These are phyloP conservation scores for Platanthera zijinensis DNA, from an alignment of 106 monocot genomes.

Conservation along the genomic window DNA sequence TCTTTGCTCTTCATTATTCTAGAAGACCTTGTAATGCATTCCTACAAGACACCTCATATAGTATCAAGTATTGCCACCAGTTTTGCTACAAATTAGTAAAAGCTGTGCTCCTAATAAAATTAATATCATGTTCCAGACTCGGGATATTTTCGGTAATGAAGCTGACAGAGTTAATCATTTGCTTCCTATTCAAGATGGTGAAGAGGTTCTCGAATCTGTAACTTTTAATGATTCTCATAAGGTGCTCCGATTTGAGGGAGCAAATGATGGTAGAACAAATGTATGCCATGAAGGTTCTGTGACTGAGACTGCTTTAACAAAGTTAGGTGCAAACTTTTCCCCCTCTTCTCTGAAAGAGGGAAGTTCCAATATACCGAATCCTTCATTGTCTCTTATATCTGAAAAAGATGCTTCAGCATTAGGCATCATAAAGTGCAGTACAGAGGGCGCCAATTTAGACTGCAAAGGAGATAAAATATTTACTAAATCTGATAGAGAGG, in stretches of 20 bases:
- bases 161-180: slow-evolving; percentile 6
- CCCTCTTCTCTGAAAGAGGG: background rate
- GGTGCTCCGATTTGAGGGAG: slow-evolving; percentile 10
- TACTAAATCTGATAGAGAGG: slow-evolving; percentile 4
- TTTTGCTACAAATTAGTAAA: background rate
- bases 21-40: background rate
- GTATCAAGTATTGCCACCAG: background rate
- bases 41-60: background rate
- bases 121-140: background rate
- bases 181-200: slow-evolving; percentile 13
- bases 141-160: background rate
- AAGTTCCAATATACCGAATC: background rate
- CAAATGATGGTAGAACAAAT: slow-evolving; percentile 5
- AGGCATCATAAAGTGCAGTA: background rate
- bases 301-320: background rate
- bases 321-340: background rate
- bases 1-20: no score
- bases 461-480: slow-evolving; percentile 1
- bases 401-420: background rate
- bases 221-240: background rate
- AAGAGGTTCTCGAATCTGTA: slow-evolving; percentile 1
- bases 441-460: background rate
- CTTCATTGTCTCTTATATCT: background rate
- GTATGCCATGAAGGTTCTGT: background rate
- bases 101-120: background rate